A percentile compares a stretch with the other conserved stretches of the same genome.
Conservation (phyloP, 768 basidiomycete species). For the Amanita rubescens region DNA sequence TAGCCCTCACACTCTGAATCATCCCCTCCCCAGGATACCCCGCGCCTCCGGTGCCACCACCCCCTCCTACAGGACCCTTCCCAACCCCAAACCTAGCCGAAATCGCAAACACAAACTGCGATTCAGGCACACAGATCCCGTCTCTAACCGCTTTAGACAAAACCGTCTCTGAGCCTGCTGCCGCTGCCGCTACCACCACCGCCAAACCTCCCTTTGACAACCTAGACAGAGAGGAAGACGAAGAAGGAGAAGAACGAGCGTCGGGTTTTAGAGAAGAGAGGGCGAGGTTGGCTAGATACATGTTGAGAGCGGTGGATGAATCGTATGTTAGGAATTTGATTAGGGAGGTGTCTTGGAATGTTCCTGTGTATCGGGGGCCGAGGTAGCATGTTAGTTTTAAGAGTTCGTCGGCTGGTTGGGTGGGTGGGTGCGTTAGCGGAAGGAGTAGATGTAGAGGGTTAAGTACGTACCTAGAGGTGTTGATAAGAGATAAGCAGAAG, state of each 20-base stretch:
- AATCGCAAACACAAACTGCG: constrained; percentile 34
- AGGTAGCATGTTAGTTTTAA: constrained; percentile 74
- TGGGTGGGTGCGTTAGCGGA: not conserved
- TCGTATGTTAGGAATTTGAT: constrained; percentile 80
- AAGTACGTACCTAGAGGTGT: constrained; percentile 42
- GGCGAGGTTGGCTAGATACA: constrained; percentile 51
- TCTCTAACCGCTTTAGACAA: constrained; percentile 14
- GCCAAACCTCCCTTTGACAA: no score
- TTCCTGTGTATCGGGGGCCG: constrained; percentile 69
- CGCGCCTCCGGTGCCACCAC: not conserved
- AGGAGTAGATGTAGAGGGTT: not conserved
- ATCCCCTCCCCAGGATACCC: not conserved
- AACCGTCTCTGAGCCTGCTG: not conserved
- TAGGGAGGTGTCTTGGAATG: constrained; percentile 66
- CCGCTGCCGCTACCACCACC: no score
- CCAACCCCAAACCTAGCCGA: constrained; percentile 17
- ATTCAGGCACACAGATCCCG: constrained; percentile 31
- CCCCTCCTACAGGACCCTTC: not conserved
- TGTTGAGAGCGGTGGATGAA: constrained; percentile 76
- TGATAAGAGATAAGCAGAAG: constrained; percentile 56
- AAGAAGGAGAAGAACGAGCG: no score
- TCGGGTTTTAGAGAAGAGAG: constrained; percentile 9
- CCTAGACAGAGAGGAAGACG: no score
- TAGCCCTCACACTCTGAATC: constrained; percentile 3
- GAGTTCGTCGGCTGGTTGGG: constrained; percentile 52